phyloP scores from a whole-genome alignment of 345 rosid species.

The Rhizophora apiculata region DNA sequence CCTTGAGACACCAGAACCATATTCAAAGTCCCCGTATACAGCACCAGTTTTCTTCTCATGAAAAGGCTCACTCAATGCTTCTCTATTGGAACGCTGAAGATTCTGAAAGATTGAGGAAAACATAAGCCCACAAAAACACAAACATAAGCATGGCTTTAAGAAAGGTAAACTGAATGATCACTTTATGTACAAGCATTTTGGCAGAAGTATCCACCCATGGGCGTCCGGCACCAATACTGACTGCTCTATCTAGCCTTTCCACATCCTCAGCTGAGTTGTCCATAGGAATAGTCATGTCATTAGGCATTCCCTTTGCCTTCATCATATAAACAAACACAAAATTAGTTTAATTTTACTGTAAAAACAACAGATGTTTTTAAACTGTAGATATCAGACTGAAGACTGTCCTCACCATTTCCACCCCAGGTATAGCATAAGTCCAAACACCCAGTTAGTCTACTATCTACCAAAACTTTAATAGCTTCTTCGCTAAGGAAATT shows the following conservation, averaged over 20 bases:
- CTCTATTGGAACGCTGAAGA: conserved; percentile 55
- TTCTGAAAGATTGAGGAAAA: conserved; percentile 26
- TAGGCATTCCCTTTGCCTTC: conserved; percentile 45
- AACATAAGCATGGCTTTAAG: not conserved
- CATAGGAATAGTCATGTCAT: conserved; percentile 36
- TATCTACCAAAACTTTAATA: too few species aligned
- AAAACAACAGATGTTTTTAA: not conserved
- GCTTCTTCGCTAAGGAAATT: too few species aligned
- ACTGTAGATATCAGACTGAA: too few species aligned
- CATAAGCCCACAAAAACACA: conserved; percentile 19
- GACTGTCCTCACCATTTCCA: too few species aligned
- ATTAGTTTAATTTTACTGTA: not conserved
- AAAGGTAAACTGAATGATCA: conserved; percentile 11
- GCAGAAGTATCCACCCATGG: conserved; percentile 56
- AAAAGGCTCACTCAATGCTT: conserved; percentile 45
- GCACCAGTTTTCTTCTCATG: conserved; percentile 50
- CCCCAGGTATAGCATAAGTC: too few species aligned
- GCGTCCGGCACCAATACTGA: conserved; percentile 37
- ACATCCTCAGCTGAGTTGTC: conserved; percentile 38
- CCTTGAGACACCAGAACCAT: conserved; percentile 56
- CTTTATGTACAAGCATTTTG: conserved; percentile 53
- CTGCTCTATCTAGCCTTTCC: conserved; percentile 53
- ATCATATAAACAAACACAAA: conserved; percentile 2
- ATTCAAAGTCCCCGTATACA: conserved; percentile 53
- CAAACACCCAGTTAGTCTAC: too few species aligned